phyloP scores from a whole-genome alignment of 2,329 filamentous ascomycete species.

The Hypoxylon sp. region DNA sequence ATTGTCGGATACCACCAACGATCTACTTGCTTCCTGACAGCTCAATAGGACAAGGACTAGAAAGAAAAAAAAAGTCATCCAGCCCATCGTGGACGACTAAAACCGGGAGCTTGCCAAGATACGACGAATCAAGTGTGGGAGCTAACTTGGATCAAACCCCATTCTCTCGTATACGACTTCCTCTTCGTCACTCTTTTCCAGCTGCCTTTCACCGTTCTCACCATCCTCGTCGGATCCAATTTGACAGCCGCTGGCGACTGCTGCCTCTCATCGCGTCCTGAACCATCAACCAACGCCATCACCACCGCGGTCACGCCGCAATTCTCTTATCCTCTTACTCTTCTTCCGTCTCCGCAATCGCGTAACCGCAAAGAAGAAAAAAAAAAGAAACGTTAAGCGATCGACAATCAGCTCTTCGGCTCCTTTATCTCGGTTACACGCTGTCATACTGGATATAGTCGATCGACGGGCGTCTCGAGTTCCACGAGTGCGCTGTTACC shows the following conservation, averaged over 20 bases:
- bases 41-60: conserved; percentile 20
- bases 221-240: conserved; percentile 21
- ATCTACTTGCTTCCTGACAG: conserved; percentile 12
- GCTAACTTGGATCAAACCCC: conserved; percentile 30
- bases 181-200: conserved; percentile 27
- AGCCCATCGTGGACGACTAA: conserved; percentile 26
- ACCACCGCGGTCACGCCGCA: conserved; percentile 7
- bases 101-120: conserved; percentile 30
- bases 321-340: conserved; percentile 3
- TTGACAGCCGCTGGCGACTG: conserved; percentile 41
- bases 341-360: conserved; percentile 9
- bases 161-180: conserved; percentile 23
- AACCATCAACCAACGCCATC: conserved; percentile 6
- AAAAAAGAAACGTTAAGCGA: conserved; percentile 13
- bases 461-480: conserved; percentile 40
- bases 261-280: conserved; percentile 28
- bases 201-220: conserved; percentile 14
- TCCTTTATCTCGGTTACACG: conserved; percentile 28
- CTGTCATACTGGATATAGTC: conserved; percentile 21
- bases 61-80: conserved; percentile 8
- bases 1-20: conserved; percentile 1
- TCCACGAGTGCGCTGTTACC: conserved; percentile 40
- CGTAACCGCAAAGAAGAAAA: conserved; percentile 13
- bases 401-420: conserved; percentile 10
- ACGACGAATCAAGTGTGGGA: conserved; percentile 31